These are phyloP conservation scores for Trichoderma sp. DNA, from an alignment of 2,329 filamentous ascomycete species.

Conservation along the genomic window DNA sequence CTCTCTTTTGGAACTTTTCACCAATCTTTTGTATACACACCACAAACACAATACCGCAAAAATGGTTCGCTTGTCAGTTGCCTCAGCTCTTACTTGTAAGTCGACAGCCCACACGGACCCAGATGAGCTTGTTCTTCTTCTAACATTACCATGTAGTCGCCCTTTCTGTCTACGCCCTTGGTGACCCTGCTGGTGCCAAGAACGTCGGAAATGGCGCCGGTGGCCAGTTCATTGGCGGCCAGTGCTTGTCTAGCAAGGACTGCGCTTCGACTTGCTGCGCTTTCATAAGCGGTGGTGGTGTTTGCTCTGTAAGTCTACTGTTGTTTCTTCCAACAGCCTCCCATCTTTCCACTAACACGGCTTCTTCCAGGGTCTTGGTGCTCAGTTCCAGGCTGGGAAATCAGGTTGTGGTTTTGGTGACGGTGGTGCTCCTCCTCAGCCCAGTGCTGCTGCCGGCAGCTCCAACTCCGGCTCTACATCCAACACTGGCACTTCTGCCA, in stretches of 20 bases:
- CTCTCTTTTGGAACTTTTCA: constrained; percentile 21
- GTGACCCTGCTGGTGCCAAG: constrained; percentile 33
- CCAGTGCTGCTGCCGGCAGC: not conserved
- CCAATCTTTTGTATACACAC: constrained; percentile 8
- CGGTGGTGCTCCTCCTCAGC: constrained; percentile 17
- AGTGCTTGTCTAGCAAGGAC: constrained; percentile 34
- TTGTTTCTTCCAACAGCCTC: not conserved
- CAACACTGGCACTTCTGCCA: not conserved
- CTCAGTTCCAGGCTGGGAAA: constrained; percentile 37
- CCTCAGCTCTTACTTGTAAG: constrained; percentile 34
- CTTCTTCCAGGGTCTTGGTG: constrained; percentile 29
- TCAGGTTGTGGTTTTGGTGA: constrained; percentile 36
- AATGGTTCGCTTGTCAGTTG: constrained; percentile 34
- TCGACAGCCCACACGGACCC: not conserved
- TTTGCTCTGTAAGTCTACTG: constrained; percentile 32
- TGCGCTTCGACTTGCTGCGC: constrained; percentile 37
- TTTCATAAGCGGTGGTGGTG: constrained; percentile 31
- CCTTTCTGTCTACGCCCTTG: constrained; percentile 28
- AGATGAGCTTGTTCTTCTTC: not conserved
- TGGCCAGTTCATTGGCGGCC: constrained; percentile 37
- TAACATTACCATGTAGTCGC: constrained; percentile 20
- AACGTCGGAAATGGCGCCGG: constrained; percentile 33
- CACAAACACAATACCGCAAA: constrained; percentile 24
- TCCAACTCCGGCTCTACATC: constrained; percentile 20
- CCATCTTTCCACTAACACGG: not conserved